Conservation (phyloP, 345 rosid genomes). For the Kernera saxatilis region DNA sequence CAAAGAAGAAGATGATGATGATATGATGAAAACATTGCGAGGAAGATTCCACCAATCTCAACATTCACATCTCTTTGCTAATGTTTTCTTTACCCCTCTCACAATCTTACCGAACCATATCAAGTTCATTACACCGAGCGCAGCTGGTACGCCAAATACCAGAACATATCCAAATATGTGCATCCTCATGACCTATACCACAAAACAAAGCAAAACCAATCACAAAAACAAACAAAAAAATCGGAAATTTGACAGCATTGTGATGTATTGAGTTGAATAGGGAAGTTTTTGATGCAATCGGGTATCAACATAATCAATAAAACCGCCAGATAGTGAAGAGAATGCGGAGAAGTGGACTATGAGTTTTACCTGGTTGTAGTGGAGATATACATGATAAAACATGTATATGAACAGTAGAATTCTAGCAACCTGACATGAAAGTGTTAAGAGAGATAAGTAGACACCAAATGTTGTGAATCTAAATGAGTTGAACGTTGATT, state of each 20-base stretch:
- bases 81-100: slow-evolving; percentile 75
- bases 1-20: background rate
- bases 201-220: background rate
- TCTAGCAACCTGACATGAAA: slow-evolving; percentile 70
- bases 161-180: slow-evolving; percentile 47
- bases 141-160: slow-evolving; percentile 59
- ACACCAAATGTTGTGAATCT: background rate
- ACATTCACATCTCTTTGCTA: slow-evolving; percentile 60
- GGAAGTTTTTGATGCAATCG: background rate
- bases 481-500: background rate
- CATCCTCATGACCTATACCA: slow-evolving; percentile 64
- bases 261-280: background rate
- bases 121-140: slow-evolving; percentile 70
- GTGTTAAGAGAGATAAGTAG: background rate
- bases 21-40: slow-evolving; percentile 4
- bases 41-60: slow-evolving; percentile 30
- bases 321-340: background rate
- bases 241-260: background rate
- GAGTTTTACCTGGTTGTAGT: slow-evolving; percentile 62
- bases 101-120: slow-evolving; percentile 79
- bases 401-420: slow-evolving; percentile 68
- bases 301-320: background rate
- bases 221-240: background rate
- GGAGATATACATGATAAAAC: slow-evolving; percentile 76
- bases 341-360: background rate